Conservation (phyloP, 2,329 filamentous ascomycete genomes). For the Ophiostoma fasciatum region DNA sequence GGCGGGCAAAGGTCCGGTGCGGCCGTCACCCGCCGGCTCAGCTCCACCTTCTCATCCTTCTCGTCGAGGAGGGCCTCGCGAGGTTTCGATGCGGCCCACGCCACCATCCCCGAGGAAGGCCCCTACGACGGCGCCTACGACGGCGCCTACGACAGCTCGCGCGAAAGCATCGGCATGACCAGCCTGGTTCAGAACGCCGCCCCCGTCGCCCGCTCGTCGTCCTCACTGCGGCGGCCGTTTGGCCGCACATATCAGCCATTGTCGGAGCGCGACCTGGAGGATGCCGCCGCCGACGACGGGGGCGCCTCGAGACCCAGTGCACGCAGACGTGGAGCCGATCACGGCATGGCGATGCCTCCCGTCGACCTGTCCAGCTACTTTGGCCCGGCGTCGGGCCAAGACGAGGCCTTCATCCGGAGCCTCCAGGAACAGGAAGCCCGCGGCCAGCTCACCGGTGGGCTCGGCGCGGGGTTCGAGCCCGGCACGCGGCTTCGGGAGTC, state of each 20-base stretch:
- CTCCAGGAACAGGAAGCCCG: constrained; percentile 38
- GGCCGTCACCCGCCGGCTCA: constrained; percentile 2
- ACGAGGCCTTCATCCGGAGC: constrained; percentile 28
- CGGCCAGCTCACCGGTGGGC: constrained; percentile 41
- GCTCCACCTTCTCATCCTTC: constrained; percentile 6
- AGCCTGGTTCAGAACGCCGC: constrained; percentile 25
- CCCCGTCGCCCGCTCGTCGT: constrained; percentile 19
- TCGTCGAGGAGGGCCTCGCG: constrained; percentile 1
- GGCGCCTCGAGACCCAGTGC: constrained; percentile 9
- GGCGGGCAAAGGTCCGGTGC: constrained; percentile 1
- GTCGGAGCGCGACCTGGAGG: constrained; percentile 19
- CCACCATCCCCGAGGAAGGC: constrained; percentile 22
- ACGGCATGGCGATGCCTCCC: constrained; percentile 16
- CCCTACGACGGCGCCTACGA: constrained; percentile 11
- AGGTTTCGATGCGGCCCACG: constrained; percentile 13
- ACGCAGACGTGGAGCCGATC: background rate
- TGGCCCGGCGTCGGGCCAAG: constrained; percentile 29
- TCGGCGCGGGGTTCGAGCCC: constrained; percentile 38
- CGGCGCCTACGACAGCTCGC: too few species aligned
- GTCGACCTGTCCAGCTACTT: constrained; percentile 33
- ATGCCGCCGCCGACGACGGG: constrained; percentile 12
- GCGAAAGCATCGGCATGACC: constrained; percentile 20
- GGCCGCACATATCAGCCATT: constrained; percentile 13
- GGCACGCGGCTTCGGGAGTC: constrained; percentile 31
- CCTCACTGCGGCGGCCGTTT: too few species aligned